Evolutionary conservation across 805 yeast genomes (phyloP).

Genomic region (Zygoascus tannicola): DNA sequence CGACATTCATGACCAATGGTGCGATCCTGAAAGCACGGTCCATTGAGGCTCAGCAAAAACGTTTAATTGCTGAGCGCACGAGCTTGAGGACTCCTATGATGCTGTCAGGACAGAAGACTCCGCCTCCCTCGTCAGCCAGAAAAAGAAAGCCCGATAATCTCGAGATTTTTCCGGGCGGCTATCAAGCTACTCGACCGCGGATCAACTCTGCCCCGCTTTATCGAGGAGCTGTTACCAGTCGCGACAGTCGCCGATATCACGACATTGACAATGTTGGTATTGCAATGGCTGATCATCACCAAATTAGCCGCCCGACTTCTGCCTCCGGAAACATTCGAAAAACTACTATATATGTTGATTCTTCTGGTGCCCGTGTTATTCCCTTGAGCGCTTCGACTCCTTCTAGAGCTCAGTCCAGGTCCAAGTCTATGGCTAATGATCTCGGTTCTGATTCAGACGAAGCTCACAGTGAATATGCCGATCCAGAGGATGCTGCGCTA

Average conservation of each 20-base stretch:
- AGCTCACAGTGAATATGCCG: conserved; percentile 14
- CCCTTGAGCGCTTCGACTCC: not conserved
- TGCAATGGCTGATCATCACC: not conserved
- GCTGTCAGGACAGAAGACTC: conserved; percentile 1
- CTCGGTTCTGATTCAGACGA: conserved; percentile 10
- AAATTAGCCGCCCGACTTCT: not conserved
- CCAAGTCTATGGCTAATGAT: not conserved
- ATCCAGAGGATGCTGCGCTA: conserved; percentile 19
- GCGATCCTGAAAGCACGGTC: conserved; percentile 19
- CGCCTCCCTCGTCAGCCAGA: not conserved
- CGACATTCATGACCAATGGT: conserved; percentile 19
- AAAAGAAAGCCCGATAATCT: not conserved
- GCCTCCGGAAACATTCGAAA: not conserved
- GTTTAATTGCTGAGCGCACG: conserved; percentile 20
- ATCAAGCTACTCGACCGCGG: not conserved
- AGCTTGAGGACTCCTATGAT: not conserved
- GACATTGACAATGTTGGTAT: too few species aligned
- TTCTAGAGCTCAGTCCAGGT: not conserved
- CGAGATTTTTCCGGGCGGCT: not conserved
- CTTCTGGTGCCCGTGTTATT: not conserved
- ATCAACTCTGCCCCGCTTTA: conserved; percentile 2
- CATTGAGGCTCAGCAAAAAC: conserved; percentile 24
- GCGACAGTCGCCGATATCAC: not conserved
- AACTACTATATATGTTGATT: not conserved
- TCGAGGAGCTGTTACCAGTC: not conserved